Base-by-base conservation (phyloP, 2,329 filamentous ascomycete species). In the Boeremia exigua region DNA sequence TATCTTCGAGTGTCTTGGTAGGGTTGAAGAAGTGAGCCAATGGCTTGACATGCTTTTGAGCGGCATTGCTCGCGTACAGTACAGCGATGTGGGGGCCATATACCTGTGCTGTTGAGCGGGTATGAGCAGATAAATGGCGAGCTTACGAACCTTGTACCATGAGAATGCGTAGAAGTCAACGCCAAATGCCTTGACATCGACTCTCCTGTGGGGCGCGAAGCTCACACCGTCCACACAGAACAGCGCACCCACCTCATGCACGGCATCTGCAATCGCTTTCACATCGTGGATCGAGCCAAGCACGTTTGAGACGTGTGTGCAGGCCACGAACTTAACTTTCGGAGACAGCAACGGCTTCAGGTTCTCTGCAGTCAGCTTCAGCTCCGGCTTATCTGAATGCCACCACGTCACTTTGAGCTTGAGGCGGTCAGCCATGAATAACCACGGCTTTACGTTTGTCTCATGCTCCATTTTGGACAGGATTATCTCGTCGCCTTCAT, bases 161-260 rank as follows among this genome's bases (percentile, higher is more conserved):
- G 83, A 87, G 69, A 93, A 91, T n/a, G 81, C 68, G 72, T 93
- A 94, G 63, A 92, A 87, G 69, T 94, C 90, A 0, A 89, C 87
- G 1, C 83, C 89, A 0, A 91, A 79, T 0, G 77, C 84, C 60
- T 84, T 80, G 4, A 93, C 87, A 69, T 94, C 87, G 10, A 94
- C 75, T 7, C 79, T 79, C 4, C 89, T 81, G 71, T 94, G 90
- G 0, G 90, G 90, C 0, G 90, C 89, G 66, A 86, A 91, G 3
- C 89, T 88, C 0, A 93, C 90, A 2, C 86, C 90, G 73, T 94
- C 91, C 6, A 93, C 88, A 60, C 84, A 87, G 1, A 93, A 77
- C 1, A 92, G 72, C 1, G 88, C 85, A 0, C 81, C 77, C 0
- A 82, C 83, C 36, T 60, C 70, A 23, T 79, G 69, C 2, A 88